A percentile compares a stretch with the other conserved stretches of the same genome.
Evolutionary conservation across 2,329 filamentous ascomycete species (phyloP).

Genomic region (Arachnopeziza araneosa): DNA sequence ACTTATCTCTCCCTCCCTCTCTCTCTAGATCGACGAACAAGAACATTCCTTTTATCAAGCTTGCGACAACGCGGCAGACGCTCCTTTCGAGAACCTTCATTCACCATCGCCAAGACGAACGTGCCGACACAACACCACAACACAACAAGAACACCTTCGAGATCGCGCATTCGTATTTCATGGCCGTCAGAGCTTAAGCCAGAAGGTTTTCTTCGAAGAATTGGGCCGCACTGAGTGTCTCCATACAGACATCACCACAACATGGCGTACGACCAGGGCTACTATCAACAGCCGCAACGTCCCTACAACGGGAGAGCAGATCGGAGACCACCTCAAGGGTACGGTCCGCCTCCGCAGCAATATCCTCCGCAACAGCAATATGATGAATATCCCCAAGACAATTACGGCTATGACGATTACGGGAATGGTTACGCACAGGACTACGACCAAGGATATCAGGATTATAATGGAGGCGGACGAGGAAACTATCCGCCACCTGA

Average conservation of each 20-base stretch:
- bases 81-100: background rate
- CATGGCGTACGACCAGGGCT: conserved; percentile 30
- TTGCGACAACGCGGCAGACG: background rate
- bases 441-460: conserved; percentile 21
- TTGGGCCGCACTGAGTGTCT: background rate
- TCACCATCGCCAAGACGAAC: background rate
- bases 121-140: background rate
- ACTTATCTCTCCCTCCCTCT: background rate
- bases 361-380: conserved; percentile 60
- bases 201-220: background rate
- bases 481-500: conserved; percentile 24
- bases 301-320: conserved; percentile 27
- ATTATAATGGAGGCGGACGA: conserved; percentile 26
- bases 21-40: background rate
- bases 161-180: background rate
- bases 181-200: background rate
- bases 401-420: conserved; percentile 27
- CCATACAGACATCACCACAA: conserved; percentile 1
- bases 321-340: conserved; percentile 25
- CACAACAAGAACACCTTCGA: background rate
- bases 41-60: background rate
- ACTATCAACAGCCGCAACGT: conserved; percentile 26
- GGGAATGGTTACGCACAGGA: background rate
- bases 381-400: conserved; percentile 27
- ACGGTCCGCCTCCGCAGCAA: conserved; percentile 35